Base-by-base conservation (phyloP, 192 early-diverging fungal genomes). In the Phycomyces nitens region DNA sequence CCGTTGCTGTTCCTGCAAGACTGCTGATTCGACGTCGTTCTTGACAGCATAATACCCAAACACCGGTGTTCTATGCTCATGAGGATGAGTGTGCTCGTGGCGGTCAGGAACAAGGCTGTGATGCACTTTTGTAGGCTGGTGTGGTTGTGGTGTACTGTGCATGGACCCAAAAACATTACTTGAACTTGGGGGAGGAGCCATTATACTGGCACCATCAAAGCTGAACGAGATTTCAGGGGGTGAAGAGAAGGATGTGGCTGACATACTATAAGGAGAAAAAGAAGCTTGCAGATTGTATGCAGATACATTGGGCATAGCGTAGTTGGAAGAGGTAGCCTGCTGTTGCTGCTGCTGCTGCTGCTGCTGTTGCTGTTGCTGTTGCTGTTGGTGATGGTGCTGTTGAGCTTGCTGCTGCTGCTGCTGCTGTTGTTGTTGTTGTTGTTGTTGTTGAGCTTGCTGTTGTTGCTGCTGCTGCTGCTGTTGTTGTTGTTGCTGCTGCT, bases 211-310 rank as follows among this genome's bases (percentile, higher is more conserved):
- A 1, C 50, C 26, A 8, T 63, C 62, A 42, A 63, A 63, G 38
- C 27, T 27, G n/a, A 63, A 63, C 0, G 62, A 39, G 0, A 63
- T 14, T 7, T 63, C 62, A 6, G 62, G 24, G 12, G 56, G n/a
- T 18, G 40, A 40, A 4, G 62, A 40, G 40, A 63, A 63, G 3
- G 52, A 12, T 15, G 50, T 63, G 20, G 62, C 21, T 40, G 62
- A 29, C n/a, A 54, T 54, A 2, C 20, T 63, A 18, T 63, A 63
- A 43, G 62, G 51, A 52, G 57, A 53, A 54, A 67, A 67, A 20
- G 65, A 53, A 26, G 40, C 15, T 57, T 41, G 41, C 15, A 49
- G 20, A 34, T 24, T 56, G 18, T 53, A 57, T 50, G 44, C 39
- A 22, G 40, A 21, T 18, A 20, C n/a, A 41, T 41, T 58, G 38